These are phyloP conservation scores for Rhytidiadelphus loreus DNA, from an alignment of 225 moss, liverwort and hornwort genomes.

Conservation along the genomic window DNA sequence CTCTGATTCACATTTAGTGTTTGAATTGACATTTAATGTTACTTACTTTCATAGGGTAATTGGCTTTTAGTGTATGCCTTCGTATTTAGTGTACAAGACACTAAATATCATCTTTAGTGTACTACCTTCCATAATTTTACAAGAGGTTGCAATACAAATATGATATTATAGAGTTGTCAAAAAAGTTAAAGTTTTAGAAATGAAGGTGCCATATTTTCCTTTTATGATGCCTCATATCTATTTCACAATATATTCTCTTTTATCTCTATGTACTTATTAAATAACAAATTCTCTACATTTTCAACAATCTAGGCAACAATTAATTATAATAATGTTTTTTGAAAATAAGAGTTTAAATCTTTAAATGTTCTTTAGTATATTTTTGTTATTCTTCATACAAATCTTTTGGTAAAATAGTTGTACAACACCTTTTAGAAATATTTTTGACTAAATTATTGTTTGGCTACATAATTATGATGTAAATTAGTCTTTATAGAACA, in stretches of 20 bases:
- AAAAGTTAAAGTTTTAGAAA: neutral
- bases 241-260: neutral
- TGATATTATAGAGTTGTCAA: neutral
- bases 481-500: too few species aligned
- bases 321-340: neutral
- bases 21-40: too few species aligned
- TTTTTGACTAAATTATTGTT: neutral
- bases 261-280: neutral
- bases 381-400: neutral
- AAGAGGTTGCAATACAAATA: neutral
- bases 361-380: neutral
- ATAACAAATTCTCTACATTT: rapidly evolving
- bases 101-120: too few species aligned
- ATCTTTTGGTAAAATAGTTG: neutral
- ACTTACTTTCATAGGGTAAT: too few species aligned
- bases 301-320: neutral
- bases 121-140: neutral
- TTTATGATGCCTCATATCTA: neutral
- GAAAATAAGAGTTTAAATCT: neutral
- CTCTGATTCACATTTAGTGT: too few species aligned
- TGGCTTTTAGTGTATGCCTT: too few species aligned
- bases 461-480: neutral
- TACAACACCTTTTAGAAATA: neutral
- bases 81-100: too few species aligned
- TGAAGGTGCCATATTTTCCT: neutral